Base-by-base conservation (phyloP, 257 asterid species). In the Fraxinus cuspidata region DNA sequence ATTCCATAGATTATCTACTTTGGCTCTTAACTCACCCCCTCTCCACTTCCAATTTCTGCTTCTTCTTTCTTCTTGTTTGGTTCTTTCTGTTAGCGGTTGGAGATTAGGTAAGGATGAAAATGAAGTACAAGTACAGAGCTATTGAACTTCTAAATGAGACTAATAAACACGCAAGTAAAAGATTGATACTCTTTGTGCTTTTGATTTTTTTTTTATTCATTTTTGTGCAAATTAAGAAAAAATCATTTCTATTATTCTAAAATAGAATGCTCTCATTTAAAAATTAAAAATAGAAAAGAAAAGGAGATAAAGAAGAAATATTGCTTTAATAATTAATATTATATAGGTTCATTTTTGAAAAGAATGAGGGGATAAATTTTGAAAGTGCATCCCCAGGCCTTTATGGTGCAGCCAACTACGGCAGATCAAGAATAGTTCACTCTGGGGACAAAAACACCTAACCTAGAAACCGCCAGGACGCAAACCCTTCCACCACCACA, bases 401-500 rank as follows among this genome's bases (percentile, higher is more conserved):
- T 68, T 76, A 73, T 12, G 72, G 58, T 83, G 78, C 64, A 83
- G 25, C 84, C 80, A 6, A 53, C 47, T 21, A 35, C 82, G 74
- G 3, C 32, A 25, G 80, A 80, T 83, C 76, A 74, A 38, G 70
- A 58, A 37, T 44, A 25, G 65, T 15, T 11, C 40, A 76, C 21
- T 0, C 16, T 1, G 1, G 11, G 27, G 56, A 71, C 66, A 47
- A 82, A 80, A 76, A 40, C n/a, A 69, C 84, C 76, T 31, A 44
- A 65, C 81, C 64, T 51, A 32, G 71, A 74, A 81, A 66, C 38
- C 81, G 74, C 51, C 42, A 70, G 64, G 80, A 79, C 83, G 71
- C 84, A 78, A 81, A 83, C 78, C 77, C 87, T 86, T 79, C 76
- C 81, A 13, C 28, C 66, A 56, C 78, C 65, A 56, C 25, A 2